These are phyloP conservation scores for Suhomyces sp. DNA, from an alignment of 805 yeast species.

Conservation along the genomic window DNA sequence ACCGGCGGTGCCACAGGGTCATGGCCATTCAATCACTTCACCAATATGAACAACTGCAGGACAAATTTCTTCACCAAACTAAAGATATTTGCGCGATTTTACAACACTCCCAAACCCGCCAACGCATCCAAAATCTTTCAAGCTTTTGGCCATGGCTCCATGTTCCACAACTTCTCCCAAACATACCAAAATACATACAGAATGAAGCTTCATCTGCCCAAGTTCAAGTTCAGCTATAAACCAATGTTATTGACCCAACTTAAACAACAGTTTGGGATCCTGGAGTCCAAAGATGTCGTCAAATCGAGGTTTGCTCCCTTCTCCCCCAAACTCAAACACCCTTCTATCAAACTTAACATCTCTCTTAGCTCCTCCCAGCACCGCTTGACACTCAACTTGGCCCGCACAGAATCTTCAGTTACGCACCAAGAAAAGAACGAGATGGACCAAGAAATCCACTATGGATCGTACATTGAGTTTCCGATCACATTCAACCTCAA, in stretches of 20 bases:
- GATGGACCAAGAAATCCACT: constrained; percentile 10
- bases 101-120: constrained; percentile 7
- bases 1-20: neutral
- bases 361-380: constrained; percentile 26
- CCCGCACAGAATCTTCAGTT: constrained; percentile 19
- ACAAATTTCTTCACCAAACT: constrained; percentile 5
- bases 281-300: constrained; percentile 1
- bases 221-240: constrained; percentile 18
- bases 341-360: constrained; percentile 24
- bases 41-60: constrained; percentile 4
- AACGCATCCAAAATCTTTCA: neutral
- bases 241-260: constrained; percentile 11
- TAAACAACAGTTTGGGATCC: neutral
- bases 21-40: constrained; percentile 7
- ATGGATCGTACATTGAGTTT: constrained; percentile 36
- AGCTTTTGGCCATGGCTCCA: constrained; percentile 12
- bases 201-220: constrained; percentile 17
- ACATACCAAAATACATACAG: constrained; percentile 18
- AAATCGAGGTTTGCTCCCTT: neutral
- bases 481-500: constrained; percentile 25
- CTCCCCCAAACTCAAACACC: constrained; percentile 4
- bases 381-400: constrained; percentile 17
- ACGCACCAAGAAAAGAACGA: constrained; percentile 14
- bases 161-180: constrained; percentile 24
- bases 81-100: constrained; percentile 12